A percentile compares a stretch with the other conserved stretches of the same genome.
Evolutionary conservation across 2,329 filamentous ascomycete genomes (phyloP).

Genomic region (Cladosporium halotolerans): DNA sequence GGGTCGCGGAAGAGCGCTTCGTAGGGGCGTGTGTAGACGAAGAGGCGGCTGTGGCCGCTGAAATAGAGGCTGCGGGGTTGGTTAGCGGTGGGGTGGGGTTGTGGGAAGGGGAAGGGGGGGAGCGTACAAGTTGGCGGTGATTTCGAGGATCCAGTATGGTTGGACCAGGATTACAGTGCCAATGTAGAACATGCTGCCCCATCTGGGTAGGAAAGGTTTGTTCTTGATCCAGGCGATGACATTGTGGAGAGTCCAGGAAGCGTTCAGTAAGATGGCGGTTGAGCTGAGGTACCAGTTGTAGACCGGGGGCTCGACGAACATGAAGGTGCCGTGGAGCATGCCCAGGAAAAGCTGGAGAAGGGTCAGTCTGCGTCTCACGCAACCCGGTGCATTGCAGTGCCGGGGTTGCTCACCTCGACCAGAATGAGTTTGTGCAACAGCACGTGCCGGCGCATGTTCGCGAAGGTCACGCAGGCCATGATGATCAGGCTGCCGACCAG

Average conservation of each 20-base stretch:
- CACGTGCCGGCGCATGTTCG: constrained; percentile 44
- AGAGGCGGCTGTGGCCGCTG: constrained; percentile 37
- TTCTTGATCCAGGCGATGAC: constrained; percentile 64
- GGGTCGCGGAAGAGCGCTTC: constrained; percentile 59
- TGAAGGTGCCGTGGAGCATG: constrained; percentile 52
- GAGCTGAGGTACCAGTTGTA: constrained; percentile 60
- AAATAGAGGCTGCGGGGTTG: constrained; percentile 45
- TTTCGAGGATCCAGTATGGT: constrained; percentile 60
- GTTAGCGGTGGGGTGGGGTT: background rate
- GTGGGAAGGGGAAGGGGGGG: background rate
- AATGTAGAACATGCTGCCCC: constrained; percentile 51
- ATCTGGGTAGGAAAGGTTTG: constrained; percentile 45
- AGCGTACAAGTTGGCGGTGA: constrained; percentile 54
- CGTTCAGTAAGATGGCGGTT: constrained; percentile 55
- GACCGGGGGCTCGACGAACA: constrained; percentile 49
- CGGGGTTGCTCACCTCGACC: constrained; percentile 35
- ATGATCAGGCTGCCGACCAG: constrained; percentile 38
- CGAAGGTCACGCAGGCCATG: constrained; percentile 43
- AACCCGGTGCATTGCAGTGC: constrained; percentile 5
- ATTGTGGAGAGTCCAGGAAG: constrained; percentile 60
- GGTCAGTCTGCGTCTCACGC: background rate
- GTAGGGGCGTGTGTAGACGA: constrained; percentile 50
- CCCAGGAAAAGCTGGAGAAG: constrained; percentile 46
- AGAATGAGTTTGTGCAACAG: constrained; percentile 47
- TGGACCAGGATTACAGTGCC: constrained; percentile 52